Evolutionary conservation across 495 filamentous ascomycete genomes (phyloP), one percentile per base, ranked within the genome.

Genomic region (Xylaria venustula): DNA sequence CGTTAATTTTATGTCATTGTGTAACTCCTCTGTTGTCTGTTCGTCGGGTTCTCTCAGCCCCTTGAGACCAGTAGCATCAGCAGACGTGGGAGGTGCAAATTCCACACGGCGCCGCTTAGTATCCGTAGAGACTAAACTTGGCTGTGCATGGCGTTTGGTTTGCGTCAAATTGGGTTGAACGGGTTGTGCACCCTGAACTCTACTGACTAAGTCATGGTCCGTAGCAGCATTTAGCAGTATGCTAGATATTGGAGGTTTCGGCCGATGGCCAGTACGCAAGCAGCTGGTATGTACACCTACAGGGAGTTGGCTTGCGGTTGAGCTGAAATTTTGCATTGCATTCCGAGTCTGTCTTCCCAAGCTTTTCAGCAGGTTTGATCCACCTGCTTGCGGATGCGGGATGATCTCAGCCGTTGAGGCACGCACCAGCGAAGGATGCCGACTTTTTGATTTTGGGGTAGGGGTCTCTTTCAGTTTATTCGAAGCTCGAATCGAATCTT

Each of bases 171-270:
- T 57, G 19, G 44, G 30, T 44, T 57, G 56, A 19, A 45, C 34
- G 23, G 40, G 32, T 23, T 64, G 60, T 15, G 19, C 54, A 55
- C 59, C 44, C 6, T 25, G 64, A 54, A 62, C 54, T 49, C 59
- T 71, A 49, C 69, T 71, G 19, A 71, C 34, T 11, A 71, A 58
- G 19, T 67, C 67, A 51, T 69, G 66, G 6, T 71, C 85, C 84
- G 53, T 60, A 30, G 69, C 69, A 37, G 40, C 58, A 42, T 69
- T 62, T 7, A 71, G 34, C 22, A 72, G 42, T 17, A 26, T 51
- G 9, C 60, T 51, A 3, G 65, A 42, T 3, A 72, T 45, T 23
- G 65, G 67, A 34, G 67, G 59, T 3, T 49, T 61, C 40, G 14
- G 54, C 54, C 56, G 59, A 36, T 51, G 55, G n/a, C 28, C 40